A percentile compares a stretch with the other conserved stretches of the same genome.
phyloP scores from a whole-genome alignment of 2,329 filamentous ascomycete species.

The Zopfia rhizophila region DNA sequence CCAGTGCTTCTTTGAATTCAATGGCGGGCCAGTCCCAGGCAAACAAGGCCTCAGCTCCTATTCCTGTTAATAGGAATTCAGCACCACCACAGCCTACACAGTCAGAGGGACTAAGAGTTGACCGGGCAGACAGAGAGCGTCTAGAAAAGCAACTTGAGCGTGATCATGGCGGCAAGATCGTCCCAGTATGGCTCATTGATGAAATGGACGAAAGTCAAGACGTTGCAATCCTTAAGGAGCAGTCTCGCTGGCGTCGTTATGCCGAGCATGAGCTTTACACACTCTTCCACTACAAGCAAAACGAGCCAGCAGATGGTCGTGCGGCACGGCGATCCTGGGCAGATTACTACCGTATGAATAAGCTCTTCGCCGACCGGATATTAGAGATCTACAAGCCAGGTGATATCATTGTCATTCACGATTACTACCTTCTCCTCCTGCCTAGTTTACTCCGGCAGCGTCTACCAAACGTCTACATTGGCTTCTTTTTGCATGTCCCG shows the following conservation, averaged over 20 bases:
- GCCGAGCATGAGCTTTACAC: slow-evolving; percentile 93
- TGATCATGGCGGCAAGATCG: slow-evolving; percentile 78
- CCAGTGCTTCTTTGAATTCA: slow-evolving; percentile 47
- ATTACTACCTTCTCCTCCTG: slow-evolving; percentile 91
- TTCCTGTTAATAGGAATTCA: slow-evolving; percentile 74
- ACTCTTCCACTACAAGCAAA: slow-evolving; percentile 95
- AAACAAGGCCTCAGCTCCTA: slow-evolving; percentile 81
- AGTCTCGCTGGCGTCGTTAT: slow-evolving; percentile 87
- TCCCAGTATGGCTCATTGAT: slow-evolving; percentile 90
- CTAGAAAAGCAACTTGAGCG: slow-evolving; percentile 79
- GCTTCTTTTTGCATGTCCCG: slow-evolving; percentile 92
- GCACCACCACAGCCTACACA: slow-evolving; percentile 67
- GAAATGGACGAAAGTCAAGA: slow-evolving; percentile 76
- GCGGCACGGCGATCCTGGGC: slow-evolving; percentile 86
- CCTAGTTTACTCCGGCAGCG: slow-evolving; percentile 89
- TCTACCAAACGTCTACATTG: slow-evolving; percentile 88
- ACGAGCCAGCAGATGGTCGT: slow-evolving; percentile 86
- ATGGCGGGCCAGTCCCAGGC: slow-evolving; percentile 66
- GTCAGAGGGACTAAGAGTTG: slow-evolving; percentile 76
- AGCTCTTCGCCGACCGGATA: slow-evolving; percentile 89
- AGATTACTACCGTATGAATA: slow-evolving; percentile 93
- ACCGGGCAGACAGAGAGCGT: slow-evolving; percentile 73
- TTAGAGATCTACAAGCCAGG: slow-evolving; percentile 90
- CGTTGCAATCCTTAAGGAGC: slow-evolving; percentile 78
- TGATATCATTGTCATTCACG: slow-evolving; percentile 91